Evolutionary conservation across 1,284 basidiomycete species (phyloP), one percentile per base, ranked within the genome.

Genomic region (Pulchroboletus neoregius): DNA sequence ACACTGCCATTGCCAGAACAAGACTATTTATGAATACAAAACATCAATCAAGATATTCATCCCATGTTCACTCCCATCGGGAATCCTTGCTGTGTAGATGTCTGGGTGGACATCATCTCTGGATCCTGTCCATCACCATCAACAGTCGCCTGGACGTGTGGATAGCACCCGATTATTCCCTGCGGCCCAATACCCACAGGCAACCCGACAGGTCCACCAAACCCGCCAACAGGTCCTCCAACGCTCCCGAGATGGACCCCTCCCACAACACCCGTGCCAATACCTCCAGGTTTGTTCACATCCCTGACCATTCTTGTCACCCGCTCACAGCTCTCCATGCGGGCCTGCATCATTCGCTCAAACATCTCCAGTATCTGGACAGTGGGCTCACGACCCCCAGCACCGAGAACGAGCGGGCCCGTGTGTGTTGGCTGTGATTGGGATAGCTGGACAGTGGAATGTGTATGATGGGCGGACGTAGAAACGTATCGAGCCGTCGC

Each of bases 291-390:
- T 10, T 37, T 61, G 47, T 61, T 74, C 33, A 75, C 75, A 42
- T 76, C 73, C 55, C 73, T 71, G 31, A 86, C 74, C 53, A 87
- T 70, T 37, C 72, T 72, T 52, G 78, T 76, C 40, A 84, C 70
- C 30, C 82, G 71, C 52, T 81, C 72, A 62, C 84, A 87, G 59
- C 81, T 84, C 62, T 87, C 82, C 75, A 87, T 79, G 43, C 85
- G 74, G 6, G 79, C 71, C 56, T 85, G 81, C 71, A 86, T 77
- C 69, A 87, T 79, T 53, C 77, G 74, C 47, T 80, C 80, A 58
- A 84, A 86, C 70, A 80, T 75, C 55, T 81, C 76, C 48, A 87
- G 69, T 45, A 87, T 73, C 41, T 74, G 75, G 24, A 81, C 69
- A 34, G 69, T 65, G 23, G 73, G 69, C 52, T 77, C 74, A 16